These are phyloP conservation scores for Magnusiomyces suaveolens DNA, from an alignment of 1,139 yeast species.

Conservation along the genomic window DNA sequence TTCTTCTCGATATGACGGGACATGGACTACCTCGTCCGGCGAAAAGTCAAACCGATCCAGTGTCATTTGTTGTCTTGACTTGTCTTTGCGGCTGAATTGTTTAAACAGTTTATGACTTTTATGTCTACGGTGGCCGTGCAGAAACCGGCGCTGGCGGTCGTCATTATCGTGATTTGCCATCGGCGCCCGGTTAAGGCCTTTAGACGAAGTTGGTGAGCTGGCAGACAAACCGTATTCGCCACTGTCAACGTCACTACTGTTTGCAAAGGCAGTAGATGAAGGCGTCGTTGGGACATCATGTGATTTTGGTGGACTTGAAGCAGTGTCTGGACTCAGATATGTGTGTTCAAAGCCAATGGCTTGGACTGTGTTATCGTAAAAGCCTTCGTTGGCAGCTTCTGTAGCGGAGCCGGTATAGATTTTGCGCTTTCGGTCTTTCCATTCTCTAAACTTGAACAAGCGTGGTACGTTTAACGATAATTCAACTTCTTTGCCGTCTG, in stretches of 20 bases:
- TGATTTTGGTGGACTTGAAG: no score
- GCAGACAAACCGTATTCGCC: no score
- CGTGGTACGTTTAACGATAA: not conserved
- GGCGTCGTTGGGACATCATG: no score
- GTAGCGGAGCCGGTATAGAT: conserved; percentile 6
- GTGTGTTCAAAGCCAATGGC: not conserved
- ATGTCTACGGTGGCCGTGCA: not conserved
- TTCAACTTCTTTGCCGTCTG: not conserved
- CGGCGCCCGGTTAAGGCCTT: not conserved
- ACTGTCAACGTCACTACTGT: no score
- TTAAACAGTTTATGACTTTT: not conserved
- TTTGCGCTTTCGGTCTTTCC: conserved; percentile 10
- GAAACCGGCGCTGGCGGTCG: not conserved
- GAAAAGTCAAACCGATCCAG: not conserved
- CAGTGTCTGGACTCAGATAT: no score
- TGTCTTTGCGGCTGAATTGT: not conserved
- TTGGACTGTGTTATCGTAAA: not conserved
- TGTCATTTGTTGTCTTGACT: not conserved
- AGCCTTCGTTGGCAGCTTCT: conserved; percentile 11
- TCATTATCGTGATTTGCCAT: not conserved
- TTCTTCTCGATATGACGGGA: not conserved
- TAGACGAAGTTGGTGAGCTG: not conserved
- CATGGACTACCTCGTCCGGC: not conserved
- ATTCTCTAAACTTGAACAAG: conserved; percentile 5
- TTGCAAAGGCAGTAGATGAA: no score